A percentile compares a stretch with the other conserved stretches of the same genome.
phyloP scores from a whole-genome alignment of 2,329 filamentous ascomycete genomes.

The Zymoseptoria crescenta region DNA sequence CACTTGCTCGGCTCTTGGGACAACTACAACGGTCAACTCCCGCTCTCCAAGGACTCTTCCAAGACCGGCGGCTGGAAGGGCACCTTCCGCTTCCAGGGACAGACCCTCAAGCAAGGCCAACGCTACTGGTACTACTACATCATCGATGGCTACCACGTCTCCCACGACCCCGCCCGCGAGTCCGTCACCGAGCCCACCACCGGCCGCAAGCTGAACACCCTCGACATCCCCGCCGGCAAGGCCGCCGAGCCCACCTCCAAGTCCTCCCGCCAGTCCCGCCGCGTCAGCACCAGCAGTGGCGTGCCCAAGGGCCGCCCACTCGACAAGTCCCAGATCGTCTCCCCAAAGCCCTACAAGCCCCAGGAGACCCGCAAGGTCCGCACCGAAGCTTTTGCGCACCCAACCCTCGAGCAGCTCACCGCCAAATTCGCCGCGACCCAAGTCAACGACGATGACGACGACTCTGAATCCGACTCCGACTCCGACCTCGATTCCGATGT shows the following conservation, averaged over 20 bases:
- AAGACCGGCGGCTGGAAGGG: constrained; percentile 92
- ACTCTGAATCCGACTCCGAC: constrained; percentile 44
- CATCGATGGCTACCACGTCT: constrained; percentile 97
- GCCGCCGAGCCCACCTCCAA: constrained; percentile 35
- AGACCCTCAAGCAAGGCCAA: constrained; percentile 76
- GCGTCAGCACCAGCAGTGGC: constrained; percentile 50
- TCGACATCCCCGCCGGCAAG: constrained; percentile 67
- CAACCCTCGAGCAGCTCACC: constrained; percentile 71
- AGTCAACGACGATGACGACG: constrained; percentile 57
- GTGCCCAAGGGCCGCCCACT: constrained; percentile 84
- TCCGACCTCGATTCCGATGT: constrained; percentile 36
- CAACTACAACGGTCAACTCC: constrained; percentile 89
- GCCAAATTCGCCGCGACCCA: constrained; percentile 45
- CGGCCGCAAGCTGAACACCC: constrained; percentile 92
- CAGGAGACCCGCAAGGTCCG: constrained; percentile 83
- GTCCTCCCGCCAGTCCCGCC: constrained; percentile 38
- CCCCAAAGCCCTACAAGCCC: constrained; percentile 82
- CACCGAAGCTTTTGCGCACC: constrained; percentile 68
- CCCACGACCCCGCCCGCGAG: constrained; percentile 85
- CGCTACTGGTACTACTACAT: constrained; percentile 99
- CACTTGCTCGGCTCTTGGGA: constrained; percentile 98
- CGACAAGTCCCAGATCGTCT: constrained; percentile 80
- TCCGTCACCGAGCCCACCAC: constrained; percentile 93
- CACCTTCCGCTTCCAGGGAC: constrained; percentile 88
- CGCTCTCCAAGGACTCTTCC: constrained; percentile 74